Base-by-base conservation (phyloP, 2,329 filamentous ascomycete species). In the Colletotrichum phormii region DNA sequence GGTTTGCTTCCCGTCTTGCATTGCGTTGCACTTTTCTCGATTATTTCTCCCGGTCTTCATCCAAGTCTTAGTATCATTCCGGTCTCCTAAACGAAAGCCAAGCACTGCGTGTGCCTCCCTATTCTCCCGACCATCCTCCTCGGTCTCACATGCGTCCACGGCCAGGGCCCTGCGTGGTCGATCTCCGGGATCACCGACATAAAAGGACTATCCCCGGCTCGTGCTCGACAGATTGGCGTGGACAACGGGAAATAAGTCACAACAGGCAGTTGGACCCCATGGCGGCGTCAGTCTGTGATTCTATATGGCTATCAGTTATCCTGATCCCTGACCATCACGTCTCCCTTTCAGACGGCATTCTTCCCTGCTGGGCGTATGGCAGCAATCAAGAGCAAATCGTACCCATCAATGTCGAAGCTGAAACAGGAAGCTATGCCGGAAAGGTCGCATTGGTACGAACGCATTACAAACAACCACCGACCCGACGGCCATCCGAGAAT, bases 361-460 rank as follows among this genome's bases (percentile, higher is more conserved):
- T 31, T 9, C 62, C 51, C 22, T 26, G 58, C 65, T 60, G 22
- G 7, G 31, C 35, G 46, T 46, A 42, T 18, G n/a, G 64, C 31
- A 68, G 37, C 65, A 62, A 33, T 55, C 18, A 62, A 51, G 13
- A 26, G 53, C 33, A 54, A 26, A 26, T 22, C 53, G 24, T 33
- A 18, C n/a, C 42, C 54, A 24, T 71, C 71, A n/a, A 59, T 29
- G 37, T 64, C 26, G 60, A 61, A 49, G 62, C 67, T 66, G 70
- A 73, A 66, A 73, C 66, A 53, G 55, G 58, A 63, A 54, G 64
- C 65, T 63, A 72, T 75, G 15, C 73, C 71, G 46, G 31, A 58
- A 66, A n/a, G n/a, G 71, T 60, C n/a, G 35, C 71, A 37, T 31
- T 63, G 26, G 58, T 33, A 65, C 22, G 29, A 71, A 60, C 15